A percentile compares a stretch with the other conserved stretches of the same genome.
Conservation (phyloP, 1,284 basidiomycete species). For the Sporisorium sorghi region DNA sequence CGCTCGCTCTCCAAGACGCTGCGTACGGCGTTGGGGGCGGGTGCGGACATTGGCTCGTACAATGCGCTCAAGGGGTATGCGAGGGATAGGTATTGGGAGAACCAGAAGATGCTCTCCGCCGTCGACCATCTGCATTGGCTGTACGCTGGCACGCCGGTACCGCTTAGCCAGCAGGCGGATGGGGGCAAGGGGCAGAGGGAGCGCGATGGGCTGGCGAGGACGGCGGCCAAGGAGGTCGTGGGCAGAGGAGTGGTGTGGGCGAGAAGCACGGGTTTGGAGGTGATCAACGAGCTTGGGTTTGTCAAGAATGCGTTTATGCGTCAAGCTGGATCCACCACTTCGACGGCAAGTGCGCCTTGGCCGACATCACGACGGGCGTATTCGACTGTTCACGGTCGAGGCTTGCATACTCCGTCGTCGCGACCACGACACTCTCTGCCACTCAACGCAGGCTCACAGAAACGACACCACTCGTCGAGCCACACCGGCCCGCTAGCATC, state of each 20-base stretch:
- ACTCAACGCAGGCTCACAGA: not conserved
- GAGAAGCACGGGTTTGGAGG: slow-evolving; percentile 64
- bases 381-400: not conserved
- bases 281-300: slow-evolving; percentile 65
- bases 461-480: slow-evolving; percentile 26
- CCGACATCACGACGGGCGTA: slow-evolving; percentile 10
- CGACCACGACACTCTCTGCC: slow-evolving; percentile 1
- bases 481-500: slow-evolving; percentile 36
- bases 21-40: slow-evolving; percentile 37
- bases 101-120: slow-evolving; percentile 64
- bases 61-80: slow-evolving; percentile 58
- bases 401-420: slow-evolving; percentile 2
- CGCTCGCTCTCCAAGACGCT: slow-evolving; percentile 52
- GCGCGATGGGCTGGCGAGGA: slow-evolving; percentile 37
- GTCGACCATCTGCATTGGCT: slow-evolving; percentile 68
- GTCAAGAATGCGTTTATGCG: slow-evolving; percentile 62
- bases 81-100: slow-evolving; percentile 62
- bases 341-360: slow-evolving; percentile 11
- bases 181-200: slow-evolving; percentile 35
- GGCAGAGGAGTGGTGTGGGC: slow-evolving; percentile 60
- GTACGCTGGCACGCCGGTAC: slow-evolving; percentile 51
- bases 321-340: slow-evolving; percentile 48
- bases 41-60: slow-evolving; percentile 63
- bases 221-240: slow-evolving; percentile 39
- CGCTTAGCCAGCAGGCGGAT: slow-evolving; percentile 31